Evolutionary conservation across 1,139 yeast genomes (phyloP).

Genomic region (Yamadazyma pseudoaaseri): DNA sequence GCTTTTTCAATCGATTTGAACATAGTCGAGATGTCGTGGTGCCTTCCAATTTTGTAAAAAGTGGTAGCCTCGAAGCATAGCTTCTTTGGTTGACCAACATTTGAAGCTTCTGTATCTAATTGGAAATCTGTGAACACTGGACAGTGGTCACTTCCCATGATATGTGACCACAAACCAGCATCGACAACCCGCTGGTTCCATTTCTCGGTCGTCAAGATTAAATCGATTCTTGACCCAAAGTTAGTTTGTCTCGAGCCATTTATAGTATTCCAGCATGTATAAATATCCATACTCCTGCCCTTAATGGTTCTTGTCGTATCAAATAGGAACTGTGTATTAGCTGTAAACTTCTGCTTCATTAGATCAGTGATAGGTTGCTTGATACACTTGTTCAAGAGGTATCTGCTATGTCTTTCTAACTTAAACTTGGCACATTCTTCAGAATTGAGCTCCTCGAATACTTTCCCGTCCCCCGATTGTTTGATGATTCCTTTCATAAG

Average conservation of each 20-base stretch:
- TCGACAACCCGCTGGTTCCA: constrained; percentile 32
- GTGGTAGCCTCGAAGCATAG: constrained; percentile 58
- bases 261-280: constrained; percentile 90
- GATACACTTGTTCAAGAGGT: constrained; percentile 41
- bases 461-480: constrained; percentile 22
- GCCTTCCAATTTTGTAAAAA: constrained; percentile 47
- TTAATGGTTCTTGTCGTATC: constrained; percentile 67
- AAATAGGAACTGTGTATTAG: constrained; percentile 33
- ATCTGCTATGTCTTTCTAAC: constrained; percentile 40
- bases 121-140: constrained; percentile 75
- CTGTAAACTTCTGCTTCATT: constrained; percentile 1
- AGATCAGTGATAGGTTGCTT: constrained; percentile 10
- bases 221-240: constrained; percentile 86
- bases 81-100: constrained; percentile 4
- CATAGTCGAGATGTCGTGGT: constrained; percentile 53
- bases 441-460: constrained; percentile 43
- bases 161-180: constrained; percentile 66
- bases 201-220: constrained; percentile 50
- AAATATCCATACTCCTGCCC: constrained; percentile 62
- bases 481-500: constrained; percentile 23
- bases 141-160: constrained; percentile 92
- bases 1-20: too few relatives aligned
- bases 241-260: constrained; percentile 78
- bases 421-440: constrained; percentile 42
- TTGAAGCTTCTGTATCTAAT: neutral